phyloP scores from a whole-genome alignment of 306 rosid genomes.

The Macrotyloma uniflorum region DNA sequence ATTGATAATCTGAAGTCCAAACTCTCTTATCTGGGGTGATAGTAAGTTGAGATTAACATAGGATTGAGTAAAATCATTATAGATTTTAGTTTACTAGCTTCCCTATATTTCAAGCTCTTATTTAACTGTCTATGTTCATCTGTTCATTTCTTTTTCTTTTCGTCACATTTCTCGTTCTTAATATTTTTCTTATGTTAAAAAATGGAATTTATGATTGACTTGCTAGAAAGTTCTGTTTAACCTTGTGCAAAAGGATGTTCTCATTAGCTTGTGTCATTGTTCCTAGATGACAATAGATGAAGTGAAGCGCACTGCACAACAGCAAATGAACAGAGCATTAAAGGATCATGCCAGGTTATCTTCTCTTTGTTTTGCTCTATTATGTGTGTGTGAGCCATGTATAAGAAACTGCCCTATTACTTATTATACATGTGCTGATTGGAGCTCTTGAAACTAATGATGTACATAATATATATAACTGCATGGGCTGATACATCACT shows the following conservation, averaged over 20 bases:
- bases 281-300: conserved; percentile 84
- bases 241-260: conserved; percentile 15
- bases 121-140: background rate
- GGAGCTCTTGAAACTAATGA: background rate
- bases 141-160: background rate
- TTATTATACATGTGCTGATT: background rate
- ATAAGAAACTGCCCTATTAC: background rate
- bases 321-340: conserved; percentile 90
- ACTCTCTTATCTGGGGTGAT: conserved; percentile 9
- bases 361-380: conserved; percentile 18
- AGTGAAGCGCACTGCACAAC: conserved; percentile 96
- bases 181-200: background rate
- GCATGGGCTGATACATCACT: background rate
- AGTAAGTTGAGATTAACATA: conserved; percentile 4
- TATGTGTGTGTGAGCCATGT: background rate
- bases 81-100: conserved; percentile 12
- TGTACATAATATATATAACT: background rate
- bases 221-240: conserved; percentile 21
- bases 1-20: conserved; percentile 8
- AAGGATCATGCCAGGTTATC: conserved; percentile 84
- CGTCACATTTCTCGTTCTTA: background rate
- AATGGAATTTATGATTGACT: conserved; percentile 9
- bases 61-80: conserved; percentile 19
- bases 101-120: conserved; percentile 17
- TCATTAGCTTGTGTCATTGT: conserved; percentile 42